Conservation (phyloP, 2,329 filamentous ascomycete species). For the Ascochyta fabae region DNA sequence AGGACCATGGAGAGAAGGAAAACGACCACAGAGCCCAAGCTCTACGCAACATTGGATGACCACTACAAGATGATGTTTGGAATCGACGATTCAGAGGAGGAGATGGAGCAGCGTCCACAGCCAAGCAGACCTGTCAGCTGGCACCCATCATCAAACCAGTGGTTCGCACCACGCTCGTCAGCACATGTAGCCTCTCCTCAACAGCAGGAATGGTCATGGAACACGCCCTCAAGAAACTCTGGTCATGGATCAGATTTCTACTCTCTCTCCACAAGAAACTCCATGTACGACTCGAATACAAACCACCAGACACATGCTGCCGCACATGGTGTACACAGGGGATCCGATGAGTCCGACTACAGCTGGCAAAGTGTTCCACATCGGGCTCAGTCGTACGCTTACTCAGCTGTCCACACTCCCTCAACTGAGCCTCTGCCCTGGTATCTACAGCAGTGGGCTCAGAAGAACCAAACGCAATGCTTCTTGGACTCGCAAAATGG, state of each 20-base stretch:
- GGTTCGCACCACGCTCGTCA: constrained; percentile 33
- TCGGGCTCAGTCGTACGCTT: constrained; percentile 30
- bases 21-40: constrained; percentile 47
- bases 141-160: constrained; percentile 69
- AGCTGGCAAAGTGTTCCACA: constrained; percentile 38
- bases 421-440: constrained; percentile 42
- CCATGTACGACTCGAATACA: constrained; percentile 33
- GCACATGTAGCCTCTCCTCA: constrained; percentile 31
- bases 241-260: constrained; percentile 43
- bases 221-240: constrained; percentile 36
- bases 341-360: constrained; percentile 37
- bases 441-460: constrained; percentile 48
- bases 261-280: constrained; percentile 44
- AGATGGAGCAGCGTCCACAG: constrained; percentile 32
- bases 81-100: constrained; percentile 35
- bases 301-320: constrained; percentile 22
- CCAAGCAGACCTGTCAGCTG: constrained; percentile 70
- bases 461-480: constrained; percentile 40
- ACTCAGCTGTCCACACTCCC: constrained; percentile 42
- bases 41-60: constrained; percentile 50
- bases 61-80: constrained; percentile 53
- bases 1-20: constrained; percentile 46
- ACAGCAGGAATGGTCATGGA: constrained; percentile 38
- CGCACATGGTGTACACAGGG: constrained; percentile 23
- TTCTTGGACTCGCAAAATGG: constrained; percentile 24